Base-by-base conservation (phyloP, 2,329 filamentous ascomycete genomes). In the Colletotrichum australisinense region DNA sequence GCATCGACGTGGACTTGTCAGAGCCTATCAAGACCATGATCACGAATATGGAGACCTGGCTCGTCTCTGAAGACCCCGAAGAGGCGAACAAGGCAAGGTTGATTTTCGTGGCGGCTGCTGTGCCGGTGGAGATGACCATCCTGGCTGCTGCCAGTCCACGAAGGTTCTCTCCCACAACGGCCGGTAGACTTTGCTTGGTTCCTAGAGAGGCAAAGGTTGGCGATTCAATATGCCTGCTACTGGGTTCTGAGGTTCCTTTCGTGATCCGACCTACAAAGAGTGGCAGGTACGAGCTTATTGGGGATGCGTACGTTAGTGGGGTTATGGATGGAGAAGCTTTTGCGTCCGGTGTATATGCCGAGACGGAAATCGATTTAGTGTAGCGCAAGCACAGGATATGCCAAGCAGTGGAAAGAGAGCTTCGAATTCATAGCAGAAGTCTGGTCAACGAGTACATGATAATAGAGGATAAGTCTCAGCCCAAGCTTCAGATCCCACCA, bases 261-360 rank as follows among this genome's bases (percentile, higher is more conserved):
- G n/a, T 68, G 26, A 55, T 72, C 6, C 42, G 64, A 7, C 64
- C 64, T 14, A 56, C 64, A 19, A 26, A 30, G 19, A 5, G 35
- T 9, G 42, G 69, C 5, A 49, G 52, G 55, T 68, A 68, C 46
- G 53, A 68, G 56, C 9, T 72, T 56, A 58, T 63, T n/a, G 69
- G 69, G 24, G 69, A 68, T 6, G 56, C 46, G 6, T 57, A 68
- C 24, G 63, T 72, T 19, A 67, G 64, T 63, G 69, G 64, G 5
- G 42, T 63, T 3, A 72, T 68, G 69, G 64, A 72, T 6, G 64
- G 69, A 2, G 69, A 72, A 49, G 64, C 56, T n/a, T 19, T 72
- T 7, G 19, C 24, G 6, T 65, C 30, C 22, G 42, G 62, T 22
- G 57, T 11, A 11, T 55, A 70, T 53, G 2, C 22, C 24, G n/a